phyloP scores from a whole-genome alignment of 352 stramenopile species.

The Pythium biforme region DNA sequence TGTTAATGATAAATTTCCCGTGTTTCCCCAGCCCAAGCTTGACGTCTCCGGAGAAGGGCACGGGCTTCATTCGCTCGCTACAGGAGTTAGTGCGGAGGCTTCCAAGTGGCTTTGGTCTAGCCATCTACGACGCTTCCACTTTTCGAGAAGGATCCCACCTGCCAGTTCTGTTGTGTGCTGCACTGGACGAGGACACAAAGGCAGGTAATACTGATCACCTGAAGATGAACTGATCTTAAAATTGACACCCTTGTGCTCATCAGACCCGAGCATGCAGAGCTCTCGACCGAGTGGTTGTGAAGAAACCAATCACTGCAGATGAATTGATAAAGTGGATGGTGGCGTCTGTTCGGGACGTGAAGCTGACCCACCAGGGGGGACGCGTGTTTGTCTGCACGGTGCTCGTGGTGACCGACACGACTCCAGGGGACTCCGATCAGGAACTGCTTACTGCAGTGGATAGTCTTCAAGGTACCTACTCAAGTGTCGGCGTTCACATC shows the following conservation, averaged over 20 bases:
- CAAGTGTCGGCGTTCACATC: neutral
- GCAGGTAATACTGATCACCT: neutral
- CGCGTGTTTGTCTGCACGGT: neutral
- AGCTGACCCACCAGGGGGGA: neutral
- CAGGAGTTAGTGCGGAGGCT: slow-evolving; percentile 15
- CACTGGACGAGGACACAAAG: slow-evolving; percentile 1
- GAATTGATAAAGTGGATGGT: neutral
- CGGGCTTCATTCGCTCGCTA: slow-evolving; percentile 1
- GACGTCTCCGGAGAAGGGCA: slow-evolving; percentile 6
- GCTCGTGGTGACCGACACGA: neutral
- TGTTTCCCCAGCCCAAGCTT: slow-evolving; percentile 31
- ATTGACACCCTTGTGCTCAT: neutral
- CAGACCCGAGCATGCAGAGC: slow-evolving; percentile 4
- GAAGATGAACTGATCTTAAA: neutral
- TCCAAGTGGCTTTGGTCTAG: neutral
- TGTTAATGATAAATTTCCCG: slow-evolving; percentile 39
- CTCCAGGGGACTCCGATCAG: neutral
- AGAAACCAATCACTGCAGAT: neutral
- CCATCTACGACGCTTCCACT: neutral
- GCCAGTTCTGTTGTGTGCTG: neutral
- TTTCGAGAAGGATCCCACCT: neutral
- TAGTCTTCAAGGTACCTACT: neutral
- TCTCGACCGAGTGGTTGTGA: slow-evolving; percentile 4
- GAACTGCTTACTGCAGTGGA: neutral
- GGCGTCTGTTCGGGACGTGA: neutral